Percentiles rank a stretch among this genome's conserved stretches.
Evolutionary conservation across 140 eudicot genomes (phyloP).

Genomic region (Flaveria floridana): DNA sequence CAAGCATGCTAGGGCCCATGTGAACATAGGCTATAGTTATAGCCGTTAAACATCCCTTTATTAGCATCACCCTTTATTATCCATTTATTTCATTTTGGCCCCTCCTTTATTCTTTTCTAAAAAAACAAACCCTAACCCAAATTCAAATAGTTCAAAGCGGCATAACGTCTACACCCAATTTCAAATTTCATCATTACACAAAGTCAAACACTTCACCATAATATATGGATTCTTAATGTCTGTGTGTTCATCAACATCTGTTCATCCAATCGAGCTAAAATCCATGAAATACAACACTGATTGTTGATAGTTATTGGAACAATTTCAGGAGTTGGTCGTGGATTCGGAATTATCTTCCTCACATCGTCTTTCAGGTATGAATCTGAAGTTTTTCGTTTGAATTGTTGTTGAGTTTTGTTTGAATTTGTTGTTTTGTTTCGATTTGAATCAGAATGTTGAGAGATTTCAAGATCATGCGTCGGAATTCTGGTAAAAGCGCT

Average conservation of each 20-base stretch:
- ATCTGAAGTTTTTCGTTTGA: background rate
- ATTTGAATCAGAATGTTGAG: slow-evolving; percentile 63
- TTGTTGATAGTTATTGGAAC: slow-evolving; percentile 18
- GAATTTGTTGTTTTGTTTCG: background rate
- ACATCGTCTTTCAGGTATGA: slow-evolving; percentile 64
- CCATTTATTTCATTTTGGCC: background rate
- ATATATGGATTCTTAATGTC: slow-evolving; percentile 7
- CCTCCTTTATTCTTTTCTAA: slow-evolving; percentile 12
- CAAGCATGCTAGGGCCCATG: background rate
- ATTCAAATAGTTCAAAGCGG: slow-evolving; percentile 35
- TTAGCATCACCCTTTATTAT: background rate
- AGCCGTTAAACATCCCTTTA: slow-evolving; percentile 15
- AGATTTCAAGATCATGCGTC: slow-evolving; percentile 58
- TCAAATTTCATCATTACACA: slow-evolving; percentile 17
- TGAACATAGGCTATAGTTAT: slow-evolving; percentile 13
- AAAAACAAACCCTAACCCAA: slow-evolving; percentile 23
- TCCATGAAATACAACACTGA: slow-evolving; percentile 8
- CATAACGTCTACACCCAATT: slow-evolving; percentile 25
- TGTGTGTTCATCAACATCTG: background rate
- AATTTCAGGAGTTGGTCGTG: slow-evolving; percentile 49
- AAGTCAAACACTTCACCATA: background rate
- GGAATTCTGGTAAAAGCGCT: slow-evolving; percentile 49
- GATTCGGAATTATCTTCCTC: slow-evolving; percentile 41
- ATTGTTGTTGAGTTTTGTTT: background rate
- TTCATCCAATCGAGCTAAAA: slow-evolving; percentile 17